phyloP scores from a whole-genome alignment of 768 basidiomycete genomes.

The Suillus alpinus region DNA sequence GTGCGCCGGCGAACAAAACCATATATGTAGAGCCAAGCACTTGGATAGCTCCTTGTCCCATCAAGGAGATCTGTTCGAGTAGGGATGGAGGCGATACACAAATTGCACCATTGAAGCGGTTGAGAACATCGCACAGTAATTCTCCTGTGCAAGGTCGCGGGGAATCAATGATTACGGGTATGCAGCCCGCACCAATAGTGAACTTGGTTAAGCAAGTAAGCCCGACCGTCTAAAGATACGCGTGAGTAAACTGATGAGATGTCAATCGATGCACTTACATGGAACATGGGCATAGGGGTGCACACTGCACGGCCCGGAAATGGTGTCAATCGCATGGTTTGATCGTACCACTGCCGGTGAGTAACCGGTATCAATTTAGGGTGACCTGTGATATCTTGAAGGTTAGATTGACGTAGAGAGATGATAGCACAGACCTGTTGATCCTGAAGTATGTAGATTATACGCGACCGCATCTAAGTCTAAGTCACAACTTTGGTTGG shows the following conservation, averaged over 20 bases:
- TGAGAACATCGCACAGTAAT: not conserved
- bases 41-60: not conserved
- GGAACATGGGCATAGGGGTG: not conserved
- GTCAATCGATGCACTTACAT: not conserved
- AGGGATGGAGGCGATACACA: not conserved
- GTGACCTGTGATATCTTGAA: not conserved
- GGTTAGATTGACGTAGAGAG: not conserved
- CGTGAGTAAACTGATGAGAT: not conserved
- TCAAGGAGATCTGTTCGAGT: not conserved
- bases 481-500: not conserved
- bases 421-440: not conserved
- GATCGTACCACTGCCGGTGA: not conserved
- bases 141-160: not conserved
- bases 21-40: not conserved
- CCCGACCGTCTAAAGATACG: not conserved
- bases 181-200: not conserved
- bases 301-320: not conserved
- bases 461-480: not conserved
- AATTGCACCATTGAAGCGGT: not conserved
- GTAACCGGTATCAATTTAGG: not conserved
- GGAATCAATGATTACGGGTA: not conserved
- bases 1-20: not conserved
- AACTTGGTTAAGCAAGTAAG: not conserved
- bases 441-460: not conserved
- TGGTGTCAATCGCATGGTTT: not conserved